Percentiles rank a stretch among this genome's conserved stretches.
Conservation (phyloP, 1,284 basidiomycete genomes). For the Sphaerobolus stellatus region DNA sequence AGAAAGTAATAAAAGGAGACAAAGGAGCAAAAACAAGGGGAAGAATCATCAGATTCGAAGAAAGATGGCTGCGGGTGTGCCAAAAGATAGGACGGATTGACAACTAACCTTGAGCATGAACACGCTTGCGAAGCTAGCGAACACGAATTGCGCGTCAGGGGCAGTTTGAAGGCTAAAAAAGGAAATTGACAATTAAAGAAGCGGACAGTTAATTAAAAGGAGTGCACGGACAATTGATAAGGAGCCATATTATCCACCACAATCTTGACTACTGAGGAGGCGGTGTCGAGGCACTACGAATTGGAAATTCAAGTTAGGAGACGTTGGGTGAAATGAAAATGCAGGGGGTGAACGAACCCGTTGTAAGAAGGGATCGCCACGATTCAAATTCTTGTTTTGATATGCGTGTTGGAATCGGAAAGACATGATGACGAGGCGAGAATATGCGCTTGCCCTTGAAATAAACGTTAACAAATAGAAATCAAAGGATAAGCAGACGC, state of each 20-base stretch:
- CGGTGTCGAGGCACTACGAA: constrained; percentile 55
- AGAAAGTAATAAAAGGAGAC: too few relatives aligned
- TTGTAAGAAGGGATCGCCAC: constrained; percentile 62
- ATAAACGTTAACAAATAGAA: neutral
- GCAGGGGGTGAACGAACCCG: constrained; percentile 58
- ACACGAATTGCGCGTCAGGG: constrained; percentile 80
- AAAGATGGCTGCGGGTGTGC: neutral
- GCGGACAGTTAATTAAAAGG: neutral
- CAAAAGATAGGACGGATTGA: neutral
- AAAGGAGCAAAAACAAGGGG: too few relatives aligned
- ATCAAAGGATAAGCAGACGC: neutral
- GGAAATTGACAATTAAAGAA: constrained; percentile 33
- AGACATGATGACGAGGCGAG: constrained; percentile 65
- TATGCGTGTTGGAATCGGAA: constrained; percentile 77
- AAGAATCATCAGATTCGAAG: neutral
- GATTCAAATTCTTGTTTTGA: constrained; percentile 49
- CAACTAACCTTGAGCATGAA: constrained; percentile 69
- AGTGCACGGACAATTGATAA: constrained; percentile 24
- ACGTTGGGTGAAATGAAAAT: neutral
- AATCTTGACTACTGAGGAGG: constrained; percentile 62
- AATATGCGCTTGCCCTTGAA: constrained; percentile 56
- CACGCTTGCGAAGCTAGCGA: constrained; percentile 80
- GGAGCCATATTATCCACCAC: constrained; percentile 60
- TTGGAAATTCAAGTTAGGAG: constrained; percentile 9
- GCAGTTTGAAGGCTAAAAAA: constrained; percentile 64